A percentile compares a stretch with the other conserved stretches of the same genome.
These are phyloP conservation scores for Orbilia javanica DNA, from an alignment of 2,329 filamentous ascomycete genomes.

Conservation along the genomic window DNA sequence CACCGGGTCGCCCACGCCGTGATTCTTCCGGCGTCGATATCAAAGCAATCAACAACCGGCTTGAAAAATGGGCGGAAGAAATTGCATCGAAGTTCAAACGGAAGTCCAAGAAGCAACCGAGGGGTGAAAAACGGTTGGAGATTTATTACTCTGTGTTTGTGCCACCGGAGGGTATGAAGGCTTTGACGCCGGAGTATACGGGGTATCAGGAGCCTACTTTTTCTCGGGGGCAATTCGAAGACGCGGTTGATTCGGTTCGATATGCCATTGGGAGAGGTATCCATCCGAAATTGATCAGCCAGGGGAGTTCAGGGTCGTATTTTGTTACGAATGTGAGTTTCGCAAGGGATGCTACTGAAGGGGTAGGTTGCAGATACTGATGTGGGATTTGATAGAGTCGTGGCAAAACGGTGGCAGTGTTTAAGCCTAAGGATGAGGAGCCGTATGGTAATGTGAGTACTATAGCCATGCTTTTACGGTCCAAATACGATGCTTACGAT, in stretches of 20 bases:
- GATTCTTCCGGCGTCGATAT: constrained; percentile 92
- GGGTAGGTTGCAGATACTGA: neutral
- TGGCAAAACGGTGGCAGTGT: constrained; percentile 95
- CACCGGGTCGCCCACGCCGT: constrained; percentile 71
- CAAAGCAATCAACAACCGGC: constrained; percentile 94
- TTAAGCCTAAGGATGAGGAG: constrained; percentile 99
- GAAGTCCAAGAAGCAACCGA: constrained; percentile 63
- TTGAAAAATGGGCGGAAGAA: constrained; percentile 97
- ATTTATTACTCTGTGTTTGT: constrained; percentile 99
- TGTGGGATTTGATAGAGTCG: constrained; percentile 68
- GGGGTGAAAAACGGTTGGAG: constrained; percentile 81
- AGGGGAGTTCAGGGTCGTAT: constrained; percentile 97
- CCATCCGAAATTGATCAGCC: constrained; percentile 94
- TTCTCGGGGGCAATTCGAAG: constrained; percentile 85
- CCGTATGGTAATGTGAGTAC: constrained; percentile 78
- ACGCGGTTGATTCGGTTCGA: constrained; percentile 88
- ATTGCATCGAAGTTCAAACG: constrained; percentile 94
- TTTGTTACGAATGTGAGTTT: constrained; percentile 80
- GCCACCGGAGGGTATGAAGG: constrained; percentile 85
- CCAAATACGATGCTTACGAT: neutral
- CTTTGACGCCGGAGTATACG: constrained; percentile 72
- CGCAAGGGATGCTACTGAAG: neutral
- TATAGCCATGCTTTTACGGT: neutral
- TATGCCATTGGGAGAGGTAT: constrained; percentile 88
- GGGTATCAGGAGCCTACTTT: constrained; percentile 74